Base-by-base conservation (phyloP, 1,284 basidiomycete genomes). In the Heterobasidion parviporum region DNA sequence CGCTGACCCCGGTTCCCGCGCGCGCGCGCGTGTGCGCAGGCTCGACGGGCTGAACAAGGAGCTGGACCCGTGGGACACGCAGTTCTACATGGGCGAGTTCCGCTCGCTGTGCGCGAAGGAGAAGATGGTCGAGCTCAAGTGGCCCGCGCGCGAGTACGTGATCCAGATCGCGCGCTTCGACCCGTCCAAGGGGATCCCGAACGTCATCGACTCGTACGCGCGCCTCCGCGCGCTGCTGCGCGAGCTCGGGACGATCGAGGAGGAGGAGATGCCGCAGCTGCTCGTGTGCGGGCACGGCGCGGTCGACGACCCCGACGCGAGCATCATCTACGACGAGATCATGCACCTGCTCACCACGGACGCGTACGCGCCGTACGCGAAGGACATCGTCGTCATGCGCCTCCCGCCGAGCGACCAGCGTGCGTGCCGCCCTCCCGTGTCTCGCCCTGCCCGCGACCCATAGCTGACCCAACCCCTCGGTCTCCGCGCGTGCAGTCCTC, bases 1-100 rank as follows among this genome's bases (percentile, higher is more conserved):
- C 52, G 54, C 56, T 38, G 53, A 15, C 6, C 43, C 53, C 56
- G 35, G 57, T 52, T 35, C n/a, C 50, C 51, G 33, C 6, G 26
- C 26, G 20, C 50, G n/a, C 45, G 52, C 26, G 20, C 50, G n/a
- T 41, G 52, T 36, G 8, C 57, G 8, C 57, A 90, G 88, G 82
- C 82, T 94, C 55, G 92, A 94, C 68, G 92, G 92, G 41, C 75
- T 94, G 61, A 94, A 92, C 81, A 94, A 94, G 74, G 79, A 86
- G 7, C 76, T 92, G 59, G 73, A 74, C 63, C 69, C 77, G 47
- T 91, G 89, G 87, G 88, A 91, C 67, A 76, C 82, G 20, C 80
- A 86, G 62, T 91, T 70, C 72, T 90, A 90, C 73, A 89, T 91
- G 87, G 83, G 85, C 67, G 86, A 89, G 69, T 90, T 91, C 81